A percentile compares a stretch with the other conserved stretches of the same genome.
Evolutionary conservation across 139 green algal genomes (phyloP).

Genomic region (Axilococcus clingmanii): DNA sequence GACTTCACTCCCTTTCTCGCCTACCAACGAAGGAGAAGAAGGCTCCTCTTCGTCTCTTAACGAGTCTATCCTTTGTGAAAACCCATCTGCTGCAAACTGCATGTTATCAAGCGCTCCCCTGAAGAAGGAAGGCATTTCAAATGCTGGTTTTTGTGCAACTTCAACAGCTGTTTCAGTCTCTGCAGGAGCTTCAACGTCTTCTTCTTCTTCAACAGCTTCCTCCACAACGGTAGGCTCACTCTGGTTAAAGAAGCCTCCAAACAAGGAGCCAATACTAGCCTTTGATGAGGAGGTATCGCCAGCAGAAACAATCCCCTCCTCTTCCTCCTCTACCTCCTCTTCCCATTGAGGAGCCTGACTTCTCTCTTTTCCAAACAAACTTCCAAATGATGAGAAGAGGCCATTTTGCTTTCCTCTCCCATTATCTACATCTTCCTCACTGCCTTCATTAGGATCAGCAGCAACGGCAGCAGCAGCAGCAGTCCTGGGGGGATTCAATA

Average conservation of each 20-base stretch:
- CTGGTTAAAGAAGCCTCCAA: no score
- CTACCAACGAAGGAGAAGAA: constrained; percentile 6
- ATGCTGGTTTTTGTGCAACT: not conserved
- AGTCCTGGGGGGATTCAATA: constrained; percentile 11
- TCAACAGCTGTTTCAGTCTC: no score
- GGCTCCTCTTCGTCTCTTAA: not conserved
- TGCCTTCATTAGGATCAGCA: not conserved
- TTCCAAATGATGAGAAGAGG: not conserved
- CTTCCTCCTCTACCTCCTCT: constrained; percentile 3
- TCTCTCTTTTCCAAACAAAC: not conserved
- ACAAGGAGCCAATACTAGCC: not conserved
- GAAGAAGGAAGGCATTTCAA: not conserved
- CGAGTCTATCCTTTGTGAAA: not conserved
- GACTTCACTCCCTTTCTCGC: constrained; percentile 12
- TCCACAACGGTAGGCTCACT: not conserved
- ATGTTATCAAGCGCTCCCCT: not conserved
- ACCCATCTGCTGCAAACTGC: not conserved
- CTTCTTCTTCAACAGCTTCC: constrained; percentile 14
- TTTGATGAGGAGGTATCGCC: not conserved
- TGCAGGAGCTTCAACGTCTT: constrained; percentile 14
- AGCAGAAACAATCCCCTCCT: constrained; percentile 1
- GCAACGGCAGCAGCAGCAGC: not conserved
- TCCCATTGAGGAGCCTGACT: not conserved
- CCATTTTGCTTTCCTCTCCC: not conserved
- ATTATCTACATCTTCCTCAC: not conserved